These are phyloP conservation scores for Trichoderma sp. DNA, from an alignment of 2,329 filamentous ascomycete species.

Conservation along the genomic window DNA sequence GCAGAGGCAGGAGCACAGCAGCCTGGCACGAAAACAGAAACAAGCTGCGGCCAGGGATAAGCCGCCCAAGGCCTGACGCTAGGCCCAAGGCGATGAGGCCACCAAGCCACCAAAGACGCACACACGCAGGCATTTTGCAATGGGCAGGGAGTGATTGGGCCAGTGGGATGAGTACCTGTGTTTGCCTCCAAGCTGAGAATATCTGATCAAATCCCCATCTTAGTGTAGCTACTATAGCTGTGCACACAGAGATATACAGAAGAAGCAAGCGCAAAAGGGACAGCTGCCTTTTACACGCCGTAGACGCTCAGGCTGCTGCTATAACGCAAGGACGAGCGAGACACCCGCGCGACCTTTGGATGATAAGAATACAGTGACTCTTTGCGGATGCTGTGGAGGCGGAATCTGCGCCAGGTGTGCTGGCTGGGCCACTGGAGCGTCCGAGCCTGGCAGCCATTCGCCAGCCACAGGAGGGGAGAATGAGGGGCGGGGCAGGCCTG, in stretches of 20 bases:
- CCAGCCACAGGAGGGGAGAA: slow-evolving; percentile 4
- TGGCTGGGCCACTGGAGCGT: slow-evolving; percentile 18
- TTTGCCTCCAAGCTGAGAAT: neutral
- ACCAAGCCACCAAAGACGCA: slow-evolving; percentile 8
- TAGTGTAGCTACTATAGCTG: too few species aligned
- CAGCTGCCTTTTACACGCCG: neutral
- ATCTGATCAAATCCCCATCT: neutral
- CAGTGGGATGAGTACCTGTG: neutral
- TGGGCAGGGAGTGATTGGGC: neutral
- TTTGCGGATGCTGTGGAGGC: slow-evolving; percentile 7
- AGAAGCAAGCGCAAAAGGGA: too few species aligned
- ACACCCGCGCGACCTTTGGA: neutral
- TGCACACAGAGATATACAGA: too few species aligned
- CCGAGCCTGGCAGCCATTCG: slow-evolving; percentile 3
- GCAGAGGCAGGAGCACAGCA: neutral
- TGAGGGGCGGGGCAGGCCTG: neutral
- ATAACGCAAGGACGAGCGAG: neutral
- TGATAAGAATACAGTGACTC: neutral
- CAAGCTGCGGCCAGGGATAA: slow-evolving; percentile 4
- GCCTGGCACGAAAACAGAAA: slow-evolving; percentile 1
- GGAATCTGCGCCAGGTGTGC: slow-evolving; percentile 15
- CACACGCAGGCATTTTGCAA: neutral
- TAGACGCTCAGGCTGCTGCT: neutral
- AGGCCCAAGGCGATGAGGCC: slow-evolving; percentile 14
- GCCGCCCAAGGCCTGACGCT: slow-evolving; percentile 3